Percentiles rank a stretch among this genome's conserved stretches.
Conservation (phyloP, 371 early-diverging fungal species). For the Mortierella sp. region DNA sequence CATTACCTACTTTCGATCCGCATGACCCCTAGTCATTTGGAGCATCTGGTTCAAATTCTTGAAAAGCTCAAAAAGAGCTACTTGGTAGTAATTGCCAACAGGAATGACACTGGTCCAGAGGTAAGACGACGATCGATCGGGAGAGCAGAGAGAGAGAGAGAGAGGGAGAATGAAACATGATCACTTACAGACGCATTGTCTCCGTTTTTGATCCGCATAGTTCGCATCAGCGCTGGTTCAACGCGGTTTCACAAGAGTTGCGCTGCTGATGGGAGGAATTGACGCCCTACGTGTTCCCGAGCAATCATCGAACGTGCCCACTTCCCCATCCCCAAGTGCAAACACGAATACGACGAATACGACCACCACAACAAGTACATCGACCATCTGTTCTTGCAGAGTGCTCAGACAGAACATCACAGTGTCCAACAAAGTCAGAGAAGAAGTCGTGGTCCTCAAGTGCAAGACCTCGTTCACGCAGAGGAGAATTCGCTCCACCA, state of each 20-base stretch:
- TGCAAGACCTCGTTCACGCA: conserved; percentile 47
- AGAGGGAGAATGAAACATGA: too few relatives aligned
- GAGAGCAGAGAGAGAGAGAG: too few relatives aligned
- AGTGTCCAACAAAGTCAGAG: conserved; percentile 28
- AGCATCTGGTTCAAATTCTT: conserved; percentile 59
- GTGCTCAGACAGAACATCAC: conserved; percentile 40
- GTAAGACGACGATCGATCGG: conserved; percentile 52
- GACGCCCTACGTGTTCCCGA: conserved; percentile 58
- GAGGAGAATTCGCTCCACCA: conserved; percentile 22
- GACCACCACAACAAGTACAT: neutral
- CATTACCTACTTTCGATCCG: conserved; percentile 71
- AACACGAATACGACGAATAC: neutral
- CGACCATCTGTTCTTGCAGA: conserved; percentile 41
- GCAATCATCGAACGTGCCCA: too few relatives aligned
- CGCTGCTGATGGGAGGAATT: conserved; percentile 68
- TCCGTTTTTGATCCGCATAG: conserved; percentile 30
- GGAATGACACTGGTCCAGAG: conserved; percentile 62
- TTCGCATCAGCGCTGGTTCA: conserved; percentile 65
- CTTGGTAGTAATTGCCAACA: conserved; percentile 63
- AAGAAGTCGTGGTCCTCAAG: conserved; percentile 46
- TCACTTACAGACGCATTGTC: neutral
- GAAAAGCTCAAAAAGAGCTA: conserved; percentile 68
- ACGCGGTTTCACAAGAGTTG: conserved; percentile 60
- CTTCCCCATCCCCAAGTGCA: neutral
- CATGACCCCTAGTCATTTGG: conserved; percentile 59